Conservation (phyloP, 1,139 yeast species). For the Scheffersomyces illinoinensis region DNA sequence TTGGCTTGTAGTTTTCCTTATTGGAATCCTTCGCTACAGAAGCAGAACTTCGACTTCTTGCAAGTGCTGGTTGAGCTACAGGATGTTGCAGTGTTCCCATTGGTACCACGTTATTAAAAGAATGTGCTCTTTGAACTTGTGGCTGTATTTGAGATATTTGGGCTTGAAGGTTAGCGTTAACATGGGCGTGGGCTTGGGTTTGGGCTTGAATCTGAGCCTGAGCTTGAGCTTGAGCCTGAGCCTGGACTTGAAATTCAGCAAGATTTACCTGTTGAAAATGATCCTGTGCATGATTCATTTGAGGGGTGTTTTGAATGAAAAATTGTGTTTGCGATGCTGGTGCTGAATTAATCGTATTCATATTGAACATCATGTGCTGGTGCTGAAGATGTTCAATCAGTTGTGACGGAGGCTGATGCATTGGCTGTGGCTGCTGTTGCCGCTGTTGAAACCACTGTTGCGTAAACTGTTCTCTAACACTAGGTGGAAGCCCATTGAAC, state of each 20-base stretch:
- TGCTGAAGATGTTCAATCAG: slow-evolving; percentile 8
- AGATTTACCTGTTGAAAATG: not conserved
- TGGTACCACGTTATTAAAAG: not conserved
- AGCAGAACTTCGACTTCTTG: not conserved
- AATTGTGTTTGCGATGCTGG: slow-evolving; percentile 13
- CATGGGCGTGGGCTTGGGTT: not conserved
- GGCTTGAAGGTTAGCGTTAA: not conserved
- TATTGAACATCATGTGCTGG: slow-evolving; percentile 9
- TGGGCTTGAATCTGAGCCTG: not conserved
- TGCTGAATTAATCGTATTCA: slow-evolving; percentile 9
- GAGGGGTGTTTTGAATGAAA: slow-evolving; percentile 3
- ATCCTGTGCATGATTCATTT: not conserved
- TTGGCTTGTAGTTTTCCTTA: slow-evolving; percentile 25
- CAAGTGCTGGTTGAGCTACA: not conserved
- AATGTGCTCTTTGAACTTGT: not conserved
- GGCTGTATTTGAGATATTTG: not conserved
- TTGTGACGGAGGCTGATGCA: slow-evolving; percentile 4
- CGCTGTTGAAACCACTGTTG: not conserved
- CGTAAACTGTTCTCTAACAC: slow-evolving; percentile 19
- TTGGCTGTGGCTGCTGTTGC: slow-evolving; percentile 1
- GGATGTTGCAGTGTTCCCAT: not conserved
- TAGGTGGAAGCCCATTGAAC: slow-evolving; percentile 18
- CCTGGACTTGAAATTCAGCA: not conserved
- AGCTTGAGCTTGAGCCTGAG: not conserved
- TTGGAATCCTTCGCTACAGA: slow-evolving; percentile 4